phyloP scores from a whole-genome alignment of 179 eudicot species.

The Dionaea muscipula region DNA sequence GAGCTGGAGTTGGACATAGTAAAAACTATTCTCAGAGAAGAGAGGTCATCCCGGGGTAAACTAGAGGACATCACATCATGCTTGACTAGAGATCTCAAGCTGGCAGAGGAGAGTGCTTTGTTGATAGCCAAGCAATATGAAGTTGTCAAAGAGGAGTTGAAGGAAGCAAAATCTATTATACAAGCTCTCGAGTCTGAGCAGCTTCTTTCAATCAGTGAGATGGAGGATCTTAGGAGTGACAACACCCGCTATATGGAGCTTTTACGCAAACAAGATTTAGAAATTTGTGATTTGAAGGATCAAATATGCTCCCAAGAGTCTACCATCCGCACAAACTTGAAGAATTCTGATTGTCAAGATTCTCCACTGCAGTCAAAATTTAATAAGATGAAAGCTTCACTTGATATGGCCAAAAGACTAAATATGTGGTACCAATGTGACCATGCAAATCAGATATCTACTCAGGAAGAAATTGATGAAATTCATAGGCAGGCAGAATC shows the following conservation, averaged over 20 bases:
- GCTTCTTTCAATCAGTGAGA: conserved; percentile 40
- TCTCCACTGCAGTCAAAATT: conserved; percentile 52
- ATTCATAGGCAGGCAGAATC: conserved; percentile 80
- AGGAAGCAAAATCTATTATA: conserved; percentile 57
- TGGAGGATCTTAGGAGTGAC: conserved; percentile 54
- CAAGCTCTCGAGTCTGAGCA: conserved; percentile 83
- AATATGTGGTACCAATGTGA: conserved; percentile 59
- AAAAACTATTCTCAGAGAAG: conserved; percentile 69
- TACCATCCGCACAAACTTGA: conserved; percentile 17
- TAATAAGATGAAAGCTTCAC: conserved; percentile 79
- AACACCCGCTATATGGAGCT: conserved; percentile 30
- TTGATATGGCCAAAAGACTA: conserved; percentile 72
- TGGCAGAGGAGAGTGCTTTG: conserved; percentile 33
- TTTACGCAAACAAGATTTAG: conserved; percentile 39
- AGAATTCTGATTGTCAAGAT: conserved; percentile 28
- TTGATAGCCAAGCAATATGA: conserved; percentile 38
- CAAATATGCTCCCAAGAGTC: conserved; percentile 23
- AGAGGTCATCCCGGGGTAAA: conserved; percentile 38
- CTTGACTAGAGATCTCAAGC: conserved; percentile 38
- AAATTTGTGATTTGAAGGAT: conserved; percentile 41
- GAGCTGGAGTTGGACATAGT: conserved; percentile 81
- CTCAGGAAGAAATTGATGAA: conserved; percentile 86
- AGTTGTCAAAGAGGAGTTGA: conserved; percentile 38
- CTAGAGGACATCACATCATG: conserved; percentile 30
- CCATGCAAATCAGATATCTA: conserved; percentile 37